Evolutionary conservation across 352 stramenopile species (phyloP), one percentile per base, ranked within the genome.

Genomic region (Phytopythium boreale): DNA sequence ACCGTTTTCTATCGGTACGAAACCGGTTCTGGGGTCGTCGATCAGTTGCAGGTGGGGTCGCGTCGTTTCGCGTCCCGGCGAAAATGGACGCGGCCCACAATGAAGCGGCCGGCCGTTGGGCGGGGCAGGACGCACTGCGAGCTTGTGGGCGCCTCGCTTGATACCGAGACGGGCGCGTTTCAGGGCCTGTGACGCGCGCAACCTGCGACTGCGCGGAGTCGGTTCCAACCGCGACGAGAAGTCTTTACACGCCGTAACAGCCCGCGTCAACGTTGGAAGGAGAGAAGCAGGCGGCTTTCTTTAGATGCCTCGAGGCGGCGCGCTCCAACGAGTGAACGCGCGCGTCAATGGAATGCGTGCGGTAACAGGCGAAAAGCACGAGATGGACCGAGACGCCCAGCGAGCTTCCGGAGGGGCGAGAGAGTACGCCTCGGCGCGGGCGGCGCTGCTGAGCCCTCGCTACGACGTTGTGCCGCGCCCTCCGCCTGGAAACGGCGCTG

Each of bases 401-500:
- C 46, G 47, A 50, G 69, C 64, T 20, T 67, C 67, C 20, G 61
- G 44, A 0, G 62, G 46, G n/a, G 70, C 50, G 37, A 43, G 29
- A 24, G 64, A 73, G 7, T 69, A 61, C 57, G 58, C 64, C 24
- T 61, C 72, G 8, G 71, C 65, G 5, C 64, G 53, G 52, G 62
- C 75, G 59, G 68, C 56, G 51, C 27, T 59, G 4, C 51, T 68
- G 34, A 82, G 73, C 56, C 71, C 75, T n/a, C 72, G 70, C n/a
- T 72, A 65, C 52, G 66, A 75, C 22, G 36, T 64, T 11, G 49
- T 51, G 9, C 66, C 69, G 34, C 56, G 66, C 17, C 61, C 65
- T 0, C 59, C 71, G 4, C 56, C 64, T 2, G 58, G 62, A 51
- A 50, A 56, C 27, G 62, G 70, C 53, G 50, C 57, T 53, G 62